Evolutionary conservation across 2,329 filamentous ascomycete species (phyloP).

Genomic region (Botryotinia narcissicola): DNA sequence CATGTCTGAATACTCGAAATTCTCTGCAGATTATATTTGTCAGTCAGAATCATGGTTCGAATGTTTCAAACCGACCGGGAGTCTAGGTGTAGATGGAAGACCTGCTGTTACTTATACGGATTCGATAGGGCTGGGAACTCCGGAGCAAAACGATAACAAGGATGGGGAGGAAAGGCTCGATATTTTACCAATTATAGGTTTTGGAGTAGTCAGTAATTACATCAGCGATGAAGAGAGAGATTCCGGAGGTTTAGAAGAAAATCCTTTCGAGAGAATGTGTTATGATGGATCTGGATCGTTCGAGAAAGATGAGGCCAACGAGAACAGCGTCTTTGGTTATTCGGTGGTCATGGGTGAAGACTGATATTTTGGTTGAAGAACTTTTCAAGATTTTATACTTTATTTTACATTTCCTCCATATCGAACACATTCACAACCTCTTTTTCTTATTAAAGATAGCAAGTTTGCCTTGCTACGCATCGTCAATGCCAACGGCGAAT

Average conservation of each 20-base stretch:
- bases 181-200: not conserved
- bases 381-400: no score
- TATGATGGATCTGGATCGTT: not conserved
- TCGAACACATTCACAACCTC: no score
- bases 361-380: no score
- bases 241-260: accelerated
- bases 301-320: not conserved
- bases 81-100: not conserved
- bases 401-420: no score
- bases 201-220: not conserved
- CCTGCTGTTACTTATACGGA: not conserved
- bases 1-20: not conserved
- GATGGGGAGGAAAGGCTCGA: not conserved
- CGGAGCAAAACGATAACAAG: not conserved
- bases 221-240: not conserved
- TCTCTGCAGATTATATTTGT: not conserved
- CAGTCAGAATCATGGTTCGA: not conserved
- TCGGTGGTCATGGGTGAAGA: not conserved
- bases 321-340: not conserved
- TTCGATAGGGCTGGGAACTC: not conserved
- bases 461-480: no score
- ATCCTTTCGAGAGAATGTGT: not conserved
- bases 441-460: no score
- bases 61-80: not conserved
- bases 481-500: no score